Evolutionary conservation across 371 early-diverging fungal genomes (phyloP).

Genomic region (Cladochytrium tenue): DNA sequence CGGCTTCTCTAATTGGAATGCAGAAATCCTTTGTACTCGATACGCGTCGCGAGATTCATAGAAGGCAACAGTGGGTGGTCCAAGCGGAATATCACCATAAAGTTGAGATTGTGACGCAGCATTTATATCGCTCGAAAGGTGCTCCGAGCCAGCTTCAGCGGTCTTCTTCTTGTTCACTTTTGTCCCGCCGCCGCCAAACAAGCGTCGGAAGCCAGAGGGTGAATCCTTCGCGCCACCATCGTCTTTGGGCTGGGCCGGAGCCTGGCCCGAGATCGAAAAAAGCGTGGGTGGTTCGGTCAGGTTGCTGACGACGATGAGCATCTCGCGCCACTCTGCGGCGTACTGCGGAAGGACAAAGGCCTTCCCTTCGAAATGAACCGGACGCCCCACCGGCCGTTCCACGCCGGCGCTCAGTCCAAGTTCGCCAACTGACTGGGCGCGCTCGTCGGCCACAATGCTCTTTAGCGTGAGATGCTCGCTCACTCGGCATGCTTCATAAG

Average conservation of each 20-base stretch:
- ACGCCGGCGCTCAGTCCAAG: constrained; percentile 28
- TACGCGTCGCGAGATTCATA: constrained; percentile 29
- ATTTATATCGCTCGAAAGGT: neutral
- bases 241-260: neutral
- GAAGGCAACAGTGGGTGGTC: constrained; percentile 14
- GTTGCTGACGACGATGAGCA: constrained; percentile 36
- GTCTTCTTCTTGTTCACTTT: constrained; percentile 17
- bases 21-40: constrained; percentile 18
- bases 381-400: neutral
- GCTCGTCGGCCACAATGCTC: constrained; percentile 27
- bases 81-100: neutral
- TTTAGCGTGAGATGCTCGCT: constrained; percentile 37
- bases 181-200: constrained; percentile 11
- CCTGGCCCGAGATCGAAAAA: neutral
- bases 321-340: constrained; percentile 25
- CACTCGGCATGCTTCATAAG: constrained; percentile 38
- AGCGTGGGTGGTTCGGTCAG: constrained; percentile 6
- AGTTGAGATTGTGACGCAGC: neutral
- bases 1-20: constrained; percentile 31
- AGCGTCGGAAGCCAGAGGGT: neutral
- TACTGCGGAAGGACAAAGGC: constrained; percentile 35
- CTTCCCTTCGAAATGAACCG: constrained; percentile 36
- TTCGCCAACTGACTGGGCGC: constrained; percentile 28
- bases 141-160: neutral
- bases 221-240: constrained; percentile 10